Evolutionary conservation across 768 basidiomycete species (phyloP), one percentile per base, ranked within the genome.

Genomic region (Suillus paluster): DNA sequence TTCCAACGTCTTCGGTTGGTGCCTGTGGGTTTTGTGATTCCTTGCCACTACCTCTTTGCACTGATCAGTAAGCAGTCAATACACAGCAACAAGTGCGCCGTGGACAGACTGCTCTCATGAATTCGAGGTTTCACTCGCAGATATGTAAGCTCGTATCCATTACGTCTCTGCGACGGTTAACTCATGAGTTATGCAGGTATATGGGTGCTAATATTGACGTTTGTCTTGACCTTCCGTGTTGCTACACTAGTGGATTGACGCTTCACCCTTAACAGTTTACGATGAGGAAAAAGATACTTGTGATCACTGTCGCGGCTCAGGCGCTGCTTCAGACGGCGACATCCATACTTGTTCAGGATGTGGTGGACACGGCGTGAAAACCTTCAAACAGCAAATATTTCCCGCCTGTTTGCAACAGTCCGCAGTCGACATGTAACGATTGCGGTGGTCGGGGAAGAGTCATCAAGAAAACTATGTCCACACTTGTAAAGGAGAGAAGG

Each of bases 221-320:
- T 56, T 54, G 83, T 74, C 45, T n/a, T 19, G n/a, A 50, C 30
- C 34, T 1, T 60, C 39, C 15, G n/a, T 33, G 44, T 23, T 36
- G 38, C 6, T 17, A 7, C 17, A 25, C 23, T 39, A 5, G 39
- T 30, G 23, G 25, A 46, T 57, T 75, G 41, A 67, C 30, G 30
- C 23, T 36, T 14, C 39, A 57, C 3, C 62, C 14, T n/a, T 39
- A 21, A 15, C 66, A 99, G 95, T 97, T 99, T 76, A 90, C 92
- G 80, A 83, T 98, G 72, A 91, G 89, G 74, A 96, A 97, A 73
- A 87, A 88, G 58, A 86, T 97, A 39, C 88, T 99, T 99, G 97
- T 71, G 95, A 98, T 75, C 93, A 97, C 72, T 99, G 97, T 78
- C 89, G 95, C 70, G 97, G 97, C 25, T 88, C 94, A 0, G 97